Evolutionary conservation across 2,329 filamentous ascomycete species (phyloP), one percentile per base, ranked within the genome.

Genomic region (Fonsecaea multimorphosa): DNA sequence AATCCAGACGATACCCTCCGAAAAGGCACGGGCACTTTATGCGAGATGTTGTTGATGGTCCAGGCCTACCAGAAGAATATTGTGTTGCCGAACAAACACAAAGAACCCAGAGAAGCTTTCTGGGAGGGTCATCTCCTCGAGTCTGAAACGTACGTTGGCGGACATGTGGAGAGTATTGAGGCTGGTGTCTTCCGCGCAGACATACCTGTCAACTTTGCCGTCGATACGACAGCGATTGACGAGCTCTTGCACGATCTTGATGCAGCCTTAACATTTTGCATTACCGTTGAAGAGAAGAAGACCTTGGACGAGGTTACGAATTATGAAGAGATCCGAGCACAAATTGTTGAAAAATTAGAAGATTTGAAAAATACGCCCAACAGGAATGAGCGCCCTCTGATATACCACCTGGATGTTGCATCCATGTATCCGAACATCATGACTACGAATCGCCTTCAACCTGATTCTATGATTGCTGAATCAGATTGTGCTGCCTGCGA

Each of bases 341-440:
- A 97, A 76, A 98, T 99, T 71, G 81, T 84, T 2, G 86, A 88
- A 31, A 87, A 86, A 67, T 80, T 99, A 36, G 81, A 85, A 59
- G 84, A 88, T 68, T 83, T 99, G 59, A 96, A 91, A 76, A 84
- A 89, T 58, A 95, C 89, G 0, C 94, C 95, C 0, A 93, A 96
- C 73, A 86, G 95, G 68, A 88, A 84, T 72, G 95, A 99, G 77
- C 84, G 88, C 51, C 95, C 95, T 3, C 86, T 96, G 34, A 99
- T 99, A 70, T 99, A 99, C 79, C 95, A 99, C 84, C 83, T 99
- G 80, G 95, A 99, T 75, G 96, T 99, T 65, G 95, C 95, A 19
- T 97, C 95, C 66, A 99, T 99, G 95, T 99, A 99, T 76, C 95
- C 95, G 9, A 99, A 99, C 78, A 99, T 99, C 77, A 99, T 99